phyloP scores from a whole-genome alignment of 176 grass and related monocot species.

The Olyra latifolia region DNA sequence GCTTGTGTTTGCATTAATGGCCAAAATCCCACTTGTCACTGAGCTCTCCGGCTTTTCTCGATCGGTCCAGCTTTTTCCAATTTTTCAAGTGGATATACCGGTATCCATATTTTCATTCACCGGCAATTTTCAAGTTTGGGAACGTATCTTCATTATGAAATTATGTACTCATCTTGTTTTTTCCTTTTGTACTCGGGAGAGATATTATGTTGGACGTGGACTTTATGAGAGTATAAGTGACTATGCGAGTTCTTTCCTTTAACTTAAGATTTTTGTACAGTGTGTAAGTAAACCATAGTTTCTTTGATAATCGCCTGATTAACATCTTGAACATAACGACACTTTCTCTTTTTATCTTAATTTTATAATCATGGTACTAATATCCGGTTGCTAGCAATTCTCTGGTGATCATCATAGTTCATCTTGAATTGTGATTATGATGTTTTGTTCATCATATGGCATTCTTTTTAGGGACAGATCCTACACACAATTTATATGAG shows the following conservation, averaged over 20 bases:
- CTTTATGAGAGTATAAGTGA: constrained; percentile 84
- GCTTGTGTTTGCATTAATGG: constrained; percentile 60
- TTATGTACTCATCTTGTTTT: constrained; percentile 33
- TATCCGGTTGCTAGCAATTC: background rate
- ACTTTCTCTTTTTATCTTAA: too few species aligned
- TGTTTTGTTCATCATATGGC: background rate
- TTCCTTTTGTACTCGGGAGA: constrained; percentile 49
- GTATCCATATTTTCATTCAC: constrained; percentile 42
- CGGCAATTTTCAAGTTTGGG: too few species aligned
- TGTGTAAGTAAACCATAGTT: too few species aligned
- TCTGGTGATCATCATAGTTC: background rate
- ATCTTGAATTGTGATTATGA: background rate
- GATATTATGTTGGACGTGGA: constrained; percentile 88
- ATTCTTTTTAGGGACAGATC: background rate
- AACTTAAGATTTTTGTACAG: too few species aligned
- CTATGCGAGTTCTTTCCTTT: constrained; percentile 62
- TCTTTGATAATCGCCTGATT: too few species aligned
- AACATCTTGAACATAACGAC: too few species aligned
- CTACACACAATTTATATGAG: too few species aligned
- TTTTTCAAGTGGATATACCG: constrained; percentile 99
- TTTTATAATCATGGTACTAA: background rate
- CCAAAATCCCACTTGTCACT: constrained; percentile 95
- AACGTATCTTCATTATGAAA: constrained; percentile 20
- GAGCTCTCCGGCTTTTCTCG: constrained; percentile 66
- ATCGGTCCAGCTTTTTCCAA: constrained; percentile 85